Evolutionary conservation across 768 basidiomycete species (phyloP).

Genomic region (Boletus rubescentipes): DNA sequence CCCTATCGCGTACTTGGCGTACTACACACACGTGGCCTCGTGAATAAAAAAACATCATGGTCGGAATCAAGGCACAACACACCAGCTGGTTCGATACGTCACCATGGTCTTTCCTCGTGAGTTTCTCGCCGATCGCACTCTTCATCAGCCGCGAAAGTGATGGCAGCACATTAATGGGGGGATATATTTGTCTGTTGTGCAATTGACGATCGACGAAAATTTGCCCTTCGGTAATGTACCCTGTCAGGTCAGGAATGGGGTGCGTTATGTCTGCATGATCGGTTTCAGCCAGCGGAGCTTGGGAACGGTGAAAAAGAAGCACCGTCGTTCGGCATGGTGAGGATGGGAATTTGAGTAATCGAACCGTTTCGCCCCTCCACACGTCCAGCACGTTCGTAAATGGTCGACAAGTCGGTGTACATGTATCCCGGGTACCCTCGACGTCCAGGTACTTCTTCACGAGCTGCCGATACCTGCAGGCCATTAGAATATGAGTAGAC

Average conservation of each 20-base stretch:
- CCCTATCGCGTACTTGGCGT: constrained; percentile 97
- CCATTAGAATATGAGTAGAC: constrained; percentile 10
- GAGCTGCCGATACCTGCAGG: constrained; percentile 92
- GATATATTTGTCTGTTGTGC: constrained; percentile 96
- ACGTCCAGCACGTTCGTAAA: constrained; percentile 99
- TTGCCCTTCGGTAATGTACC: constrained; percentile 99
- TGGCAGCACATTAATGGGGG: constrained; percentile 98
- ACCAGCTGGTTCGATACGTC: constrained; percentile 99
- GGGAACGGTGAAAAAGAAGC: constrained; percentile 32
- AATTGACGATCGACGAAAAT: constrained; percentile 98
- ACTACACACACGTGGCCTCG: constrained; percentile 52
- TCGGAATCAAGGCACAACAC: constrained; percentile 37
- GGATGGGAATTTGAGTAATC: constrained; percentile 98
- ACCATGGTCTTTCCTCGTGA: constrained; percentile 97
- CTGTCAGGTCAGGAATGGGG: constrained; percentile 98
- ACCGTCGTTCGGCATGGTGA: constrained; percentile 99
- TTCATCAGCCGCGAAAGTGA: constrained; percentile 99
- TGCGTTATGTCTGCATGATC: constrained; percentile 90
- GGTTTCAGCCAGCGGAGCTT: constrained; percentile 24
- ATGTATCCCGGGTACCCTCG: constrained; percentile 98
- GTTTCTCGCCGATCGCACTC: constrained; percentile 96
- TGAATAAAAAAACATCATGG: constrained; percentile 13
- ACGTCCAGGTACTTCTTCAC: constrained; percentile 98
- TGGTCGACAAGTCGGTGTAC: constrained; percentile 99
- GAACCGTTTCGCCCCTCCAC: constrained; percentile 97